phyloP scores from a whole-genome alignment of 2,329 filamentous ascomycete genomes.

The Diaporthe citrichinensis region DNA sequence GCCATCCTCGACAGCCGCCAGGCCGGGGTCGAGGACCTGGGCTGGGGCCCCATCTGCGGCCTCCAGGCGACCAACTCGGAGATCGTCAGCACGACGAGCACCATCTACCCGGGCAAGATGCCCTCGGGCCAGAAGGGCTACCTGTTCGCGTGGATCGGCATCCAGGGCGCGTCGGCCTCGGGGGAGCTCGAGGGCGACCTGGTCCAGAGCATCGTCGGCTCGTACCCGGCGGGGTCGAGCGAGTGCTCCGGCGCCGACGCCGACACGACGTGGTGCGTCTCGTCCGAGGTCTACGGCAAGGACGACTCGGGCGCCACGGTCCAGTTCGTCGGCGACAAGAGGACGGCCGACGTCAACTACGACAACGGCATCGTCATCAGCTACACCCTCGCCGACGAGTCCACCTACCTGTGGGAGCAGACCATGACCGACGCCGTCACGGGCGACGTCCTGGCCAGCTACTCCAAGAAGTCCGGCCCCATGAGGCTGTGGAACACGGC shows the following conservation, averaged over 20 bases:
- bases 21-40: slow-evolving; percentile 28
- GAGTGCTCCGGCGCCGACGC: slow-evolving; percentile 45
- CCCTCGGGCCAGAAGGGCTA: slow-evolving; percentile 45
- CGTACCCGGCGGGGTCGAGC: slow-evolving; percentile 45
- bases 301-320: slow-evolving; percentile 39
- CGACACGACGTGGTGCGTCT: slow-evolving; percentile 46
- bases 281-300: slow-evolving; percentile 47
- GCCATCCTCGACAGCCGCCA: slow-evolving; percentile 41
- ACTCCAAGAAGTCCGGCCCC: slow-evolving; percentile 45
- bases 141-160: slow-evolving; percentile 47
- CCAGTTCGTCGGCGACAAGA: slow-evolving; percentile 46
- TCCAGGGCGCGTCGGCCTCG: slow-evolving; percentile 42
- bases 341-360: slow-evolving; percentile 44
- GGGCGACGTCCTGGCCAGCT: slow-evolving; percentile 43
- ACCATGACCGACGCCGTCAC: slow-evolving; percentile 44
- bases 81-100: slow-evolving; percentile 45
- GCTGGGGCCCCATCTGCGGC: slow-evolving; percentile 46
- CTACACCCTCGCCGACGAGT: slow-evolving; percentile 46
- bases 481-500: slow-evolving; percentile 46
- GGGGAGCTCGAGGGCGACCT: slow-evolving; percentile 43
- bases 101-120: slow-evolving; percentile 47
- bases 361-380: slow-evolving; percentile 46
- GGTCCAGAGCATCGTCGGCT: slow-evolving; percentile 43
- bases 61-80: slow-evolving; percentile 44
- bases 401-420: slow-evolving; percentile 46